These are phyloP conservation scores for Pleurotus pulmonarius DNA, from an alignment of 768 basidiomycete species.

Conservation along the genomic window DNA sequence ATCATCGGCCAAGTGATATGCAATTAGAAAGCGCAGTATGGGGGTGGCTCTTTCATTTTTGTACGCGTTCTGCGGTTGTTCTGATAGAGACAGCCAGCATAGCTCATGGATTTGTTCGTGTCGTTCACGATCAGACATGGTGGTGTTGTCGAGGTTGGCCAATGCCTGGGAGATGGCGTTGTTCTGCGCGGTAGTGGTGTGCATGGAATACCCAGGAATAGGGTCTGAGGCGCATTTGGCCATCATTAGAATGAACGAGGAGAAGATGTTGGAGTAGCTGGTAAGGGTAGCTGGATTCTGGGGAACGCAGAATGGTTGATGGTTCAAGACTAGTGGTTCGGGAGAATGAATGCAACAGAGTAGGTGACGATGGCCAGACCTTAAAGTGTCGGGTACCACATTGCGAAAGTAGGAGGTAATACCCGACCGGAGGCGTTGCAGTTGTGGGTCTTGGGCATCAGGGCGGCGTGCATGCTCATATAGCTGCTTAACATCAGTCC, in stretches of 20 bases:
- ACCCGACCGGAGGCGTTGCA: no score
- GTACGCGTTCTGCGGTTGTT: background rate
- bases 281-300: no score
- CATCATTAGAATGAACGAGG: background rate
- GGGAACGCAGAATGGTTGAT: no score
- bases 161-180: background rate
- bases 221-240: background rate
- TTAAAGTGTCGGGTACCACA: no score
- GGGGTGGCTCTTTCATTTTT: background rate
- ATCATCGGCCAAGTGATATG: constrained; percentile 4
- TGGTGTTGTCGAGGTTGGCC: background rate
- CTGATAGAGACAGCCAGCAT: background rate
- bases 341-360: no score
- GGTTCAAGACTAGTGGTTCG: no score
- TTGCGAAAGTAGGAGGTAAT: no score
- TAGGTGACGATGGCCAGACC: no score
- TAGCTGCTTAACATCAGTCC: no score
- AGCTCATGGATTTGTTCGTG: background rate
- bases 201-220: background rate
- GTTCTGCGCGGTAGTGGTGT: background rate
- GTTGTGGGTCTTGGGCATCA: no score
- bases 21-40: constrained; percentile 8
- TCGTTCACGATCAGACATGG: background rate
- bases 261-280: background rate
- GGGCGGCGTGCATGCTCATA: no score